Percentiles rank a stretch among this genome's conserved stretches.
These are phyloP conservation scores for Millerago galiae DNA, from an alignment of 805 yeast genomes.

Conservation along the genomic window DNA sequence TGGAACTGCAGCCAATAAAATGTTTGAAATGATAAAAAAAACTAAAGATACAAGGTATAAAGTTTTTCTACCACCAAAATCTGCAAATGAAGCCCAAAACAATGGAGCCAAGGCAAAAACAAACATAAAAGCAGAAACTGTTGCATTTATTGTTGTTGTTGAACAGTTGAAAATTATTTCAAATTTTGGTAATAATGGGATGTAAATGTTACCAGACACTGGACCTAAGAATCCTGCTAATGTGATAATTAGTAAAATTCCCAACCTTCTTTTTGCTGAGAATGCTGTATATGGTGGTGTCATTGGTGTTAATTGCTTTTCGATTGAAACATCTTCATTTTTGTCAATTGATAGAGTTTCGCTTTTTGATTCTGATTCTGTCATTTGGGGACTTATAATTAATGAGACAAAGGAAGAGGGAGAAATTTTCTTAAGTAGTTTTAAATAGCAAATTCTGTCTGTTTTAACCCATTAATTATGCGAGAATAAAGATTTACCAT, in stretches of 20 bases:
- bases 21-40: constrained; percentile 53
- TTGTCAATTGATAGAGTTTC: neutral
- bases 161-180: constrained; percentile 35
- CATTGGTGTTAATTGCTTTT: neutral
- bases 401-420: too few relatives aligned
- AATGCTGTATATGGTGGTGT: constrained; percentile 27
- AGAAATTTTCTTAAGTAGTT: too few relatives aligned
- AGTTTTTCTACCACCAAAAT: constrained; percentile 58
- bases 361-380: neutral
- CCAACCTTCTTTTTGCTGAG: constrained; percentile 27
- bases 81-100: constrained; percentile 51
- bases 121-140: constrained; percentile 53
- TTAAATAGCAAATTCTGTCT: too few relatives aligned
- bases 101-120: constrained; percentile 50
- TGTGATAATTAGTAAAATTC: constrained; percentile 34
- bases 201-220: constrained; percentile 49
- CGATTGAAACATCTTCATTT: neutral
- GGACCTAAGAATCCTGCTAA: constrained; percentile 51
- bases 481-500: neutral
- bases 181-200: constrained; percentile 45
- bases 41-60: constrained; percentile 50
- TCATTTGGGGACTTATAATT: too few relatives aligned
- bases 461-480: too few relatives aligned
- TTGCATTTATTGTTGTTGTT: constrained; percentile 41
- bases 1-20: constrained; percentile 57